Base-by-base conservation (phyloP, 192 early-diverging fungal genomes). In the Coemansia sp. region DNA sequence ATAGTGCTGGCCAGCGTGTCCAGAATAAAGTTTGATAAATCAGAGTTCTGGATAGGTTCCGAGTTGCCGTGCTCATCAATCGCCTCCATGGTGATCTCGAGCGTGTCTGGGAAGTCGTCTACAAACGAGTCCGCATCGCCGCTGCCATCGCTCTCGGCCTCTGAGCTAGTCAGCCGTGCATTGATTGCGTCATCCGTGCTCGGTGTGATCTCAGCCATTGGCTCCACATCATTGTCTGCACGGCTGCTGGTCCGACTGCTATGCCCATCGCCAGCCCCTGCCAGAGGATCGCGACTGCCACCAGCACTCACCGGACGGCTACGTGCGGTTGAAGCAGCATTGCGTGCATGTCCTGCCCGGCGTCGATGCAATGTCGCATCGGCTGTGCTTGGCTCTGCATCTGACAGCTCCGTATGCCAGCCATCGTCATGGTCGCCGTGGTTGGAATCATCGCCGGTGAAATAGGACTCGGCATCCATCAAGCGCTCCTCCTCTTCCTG, bases 401-500 rank as follows among this genome's bases (percentile, higher is more conserved):
- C 74, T 0, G 74, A 67, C 13, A 70, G 37, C n/a, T 67, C 59
- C 10, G 59, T 57, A 5, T 63, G 31, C 70, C 77, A 72, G 21
- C 55, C 73, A 10, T 70, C 73, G 2, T 58, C 53, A 26, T 59
- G 52, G 15, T 55, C 48, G 2, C 26, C 39, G 33, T 47, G 57
- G 28, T 69, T 71, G 3, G 70, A 65, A 48, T 78, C 85, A 9
- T 73, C 76, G 20, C 81, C 83, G 33, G 74, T 78, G 19, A 78
- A 79, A 12, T 82, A 84, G 0, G 79, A 79, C 7, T 82, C 81
- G 6, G 75, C 79, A 3, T 68, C 83, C 51, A 84, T 72, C 57
- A 81, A 79, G 41, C 82, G 80, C 56, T 65, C 80, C 37, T 79
- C 68, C 12, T 82, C 81, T 10, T 38, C 50, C 0, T 30, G 31